These are phyloP conservation scores for Luvunga scandens DNA, from an alignment of 345 rosid species.

Conservation along the genomic window DNA sequence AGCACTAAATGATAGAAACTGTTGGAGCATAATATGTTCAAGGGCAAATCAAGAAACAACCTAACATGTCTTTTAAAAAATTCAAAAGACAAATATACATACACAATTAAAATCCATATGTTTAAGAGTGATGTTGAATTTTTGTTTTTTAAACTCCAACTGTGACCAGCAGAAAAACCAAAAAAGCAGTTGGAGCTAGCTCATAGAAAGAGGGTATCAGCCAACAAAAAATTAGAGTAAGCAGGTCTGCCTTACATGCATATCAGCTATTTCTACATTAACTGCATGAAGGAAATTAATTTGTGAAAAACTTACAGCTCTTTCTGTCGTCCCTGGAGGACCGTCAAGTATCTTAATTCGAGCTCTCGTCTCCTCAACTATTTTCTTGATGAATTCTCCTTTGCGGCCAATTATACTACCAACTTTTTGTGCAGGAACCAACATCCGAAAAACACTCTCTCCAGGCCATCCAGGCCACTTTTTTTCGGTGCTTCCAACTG, in stretches of 20 bases:
- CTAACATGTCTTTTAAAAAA: background rate
- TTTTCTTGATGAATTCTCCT: slow-evolving; percentile 94
- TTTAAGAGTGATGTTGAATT: background rate
- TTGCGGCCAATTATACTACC: slow-evolving; percentile 98
- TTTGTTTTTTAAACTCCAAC: background rate
- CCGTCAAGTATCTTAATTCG: slow-evolving; percentile 98
- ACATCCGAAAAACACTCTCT: slow-evolving; percentile 95
- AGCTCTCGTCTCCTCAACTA: slow-evolving; percentile 98
- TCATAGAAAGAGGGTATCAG: background rate
- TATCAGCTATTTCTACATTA: slow-evolving; percentile 5
- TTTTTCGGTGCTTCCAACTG: slow-evolving; percentile 59
- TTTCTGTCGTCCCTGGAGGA: slow-evolving; percentile 99
- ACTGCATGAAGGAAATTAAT: slow-evolving; percentile 7
- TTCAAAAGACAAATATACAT: background rate
- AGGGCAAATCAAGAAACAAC: slow-evolving; percentile 5
- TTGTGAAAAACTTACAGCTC: slow-evolving; percentile 87
- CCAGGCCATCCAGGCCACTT: slow-evolving; percentile 99
- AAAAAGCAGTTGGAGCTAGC: background rate
- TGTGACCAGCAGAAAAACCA: background rate
- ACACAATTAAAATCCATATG: background rate
- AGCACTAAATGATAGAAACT: background rate
- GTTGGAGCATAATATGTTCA: background rate
- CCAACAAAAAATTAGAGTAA: slow-evolving; percentile 1
- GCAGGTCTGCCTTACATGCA: slow-evolving; percentile 6
- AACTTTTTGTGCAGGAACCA: slow-evolving; percentile 97